Conservation (phyloP, 257 asterid species). For the Salvia hispanica region DNA sequence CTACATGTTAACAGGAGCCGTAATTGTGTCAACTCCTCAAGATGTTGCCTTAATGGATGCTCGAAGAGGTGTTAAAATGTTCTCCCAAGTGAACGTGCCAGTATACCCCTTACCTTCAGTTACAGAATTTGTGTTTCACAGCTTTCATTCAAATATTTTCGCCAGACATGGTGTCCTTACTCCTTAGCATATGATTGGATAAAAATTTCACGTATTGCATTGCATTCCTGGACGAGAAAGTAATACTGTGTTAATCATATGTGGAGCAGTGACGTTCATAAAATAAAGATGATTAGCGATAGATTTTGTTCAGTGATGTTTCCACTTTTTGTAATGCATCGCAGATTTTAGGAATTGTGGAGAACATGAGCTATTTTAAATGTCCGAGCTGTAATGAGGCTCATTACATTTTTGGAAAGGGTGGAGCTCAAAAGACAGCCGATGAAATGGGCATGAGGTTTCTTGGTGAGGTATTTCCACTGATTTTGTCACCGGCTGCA, state of each 20-base stretch:
- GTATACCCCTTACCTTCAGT: constrained; percentile 43
- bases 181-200: background rate
- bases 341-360: constrained; percentile 87
- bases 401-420: constrained; percentile 80
- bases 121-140: background rate
- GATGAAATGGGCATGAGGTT: constrained; percentile 72
- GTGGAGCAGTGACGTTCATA: too few relatives aligned
- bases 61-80: constrained; percentile 95
- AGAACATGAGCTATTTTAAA: constrained; percentile 95
- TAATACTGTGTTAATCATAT: background rate
- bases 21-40: constrained; percentile 98
- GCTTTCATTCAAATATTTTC: background rate
- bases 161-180: background rate
- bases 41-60: constrained; percentile 96
- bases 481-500: background rate
- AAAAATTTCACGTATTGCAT: background rate
- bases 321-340: background rate
- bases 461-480: constrained; percentile 84
- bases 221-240: background rate
- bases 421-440: constrained; percentile 84
- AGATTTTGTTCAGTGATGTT: constrained; percentile 7
- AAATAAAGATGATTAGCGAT: too few relatives aligned
- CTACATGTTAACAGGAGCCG: constrained; percentile 62
- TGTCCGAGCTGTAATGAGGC: constrained; percentile 83
- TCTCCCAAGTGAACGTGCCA: constrained; percentile 93